These are phyloP conservation scores for Nemania diffusa DNA, from an alignment of 2,329 filamentous ascomycete genomes.

Conservation along the genomic window DNA sequence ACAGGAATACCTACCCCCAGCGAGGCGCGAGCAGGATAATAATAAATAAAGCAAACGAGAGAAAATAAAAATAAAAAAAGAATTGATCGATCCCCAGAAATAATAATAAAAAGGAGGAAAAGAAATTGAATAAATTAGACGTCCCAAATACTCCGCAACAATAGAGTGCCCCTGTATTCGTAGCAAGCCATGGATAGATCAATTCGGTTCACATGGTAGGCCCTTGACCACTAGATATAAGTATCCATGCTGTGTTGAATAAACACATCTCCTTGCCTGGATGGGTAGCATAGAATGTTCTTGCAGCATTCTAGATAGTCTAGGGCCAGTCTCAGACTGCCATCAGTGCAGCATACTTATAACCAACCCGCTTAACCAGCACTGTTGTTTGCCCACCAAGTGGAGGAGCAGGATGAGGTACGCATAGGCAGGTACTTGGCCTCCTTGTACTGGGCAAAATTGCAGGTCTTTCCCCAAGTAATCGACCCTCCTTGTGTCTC, in stretches of 20 bases:
- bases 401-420: not conserved
- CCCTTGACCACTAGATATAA: slow-evolving; percentile 1
- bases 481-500: no score
- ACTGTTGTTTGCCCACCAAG: not conserved
- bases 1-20: slow-evolving; percentile 21
- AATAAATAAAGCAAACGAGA: slow-evolving; percentile 18
- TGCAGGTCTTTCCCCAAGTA: not conserved
- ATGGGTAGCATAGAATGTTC: slow-evolving; percentile 9
- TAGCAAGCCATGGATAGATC: slow-evolving; percentile 10
- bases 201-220: slow-evolving; percentile 22
- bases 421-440: slow-evolving; percentile 7
- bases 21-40: slow-evolving; percentile 24
- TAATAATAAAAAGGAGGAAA: not conserved
- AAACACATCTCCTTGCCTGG: slow-evolving; percentile 7
- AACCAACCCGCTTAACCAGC: not conserved
- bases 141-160: not conserved
- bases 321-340: slow-evolving; percentile 1
- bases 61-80: slow-evolving; percentile 15
- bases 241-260: slow-evolving; percentile 3
- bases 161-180: slow-evolving; percentile 3
- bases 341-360: not conserved
- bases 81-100: slow-evolving; percentile 7
- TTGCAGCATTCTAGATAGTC: not conserved
- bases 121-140: not conserved
- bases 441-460: slow-evolving; percentile 2